Conservation (phyloP, 2,329 filamentous ascomycete species). For the Monilinia vaccinii-corymbosi region DNA sequence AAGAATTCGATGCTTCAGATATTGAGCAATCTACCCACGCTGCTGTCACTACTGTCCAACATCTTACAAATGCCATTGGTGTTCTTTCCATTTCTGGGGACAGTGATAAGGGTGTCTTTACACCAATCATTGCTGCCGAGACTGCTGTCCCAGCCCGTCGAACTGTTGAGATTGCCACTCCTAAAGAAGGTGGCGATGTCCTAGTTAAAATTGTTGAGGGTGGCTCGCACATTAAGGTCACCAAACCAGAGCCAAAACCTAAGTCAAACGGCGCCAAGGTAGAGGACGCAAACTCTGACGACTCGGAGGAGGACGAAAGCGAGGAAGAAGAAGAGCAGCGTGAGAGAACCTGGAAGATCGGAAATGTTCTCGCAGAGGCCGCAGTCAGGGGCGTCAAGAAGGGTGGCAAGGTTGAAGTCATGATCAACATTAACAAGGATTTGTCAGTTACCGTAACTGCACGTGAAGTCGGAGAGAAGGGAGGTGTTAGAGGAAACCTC, state of each 20-base stretch:
- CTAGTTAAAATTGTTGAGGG: slow-evolving; percentile 85
- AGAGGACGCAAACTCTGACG: slow-evolving; percentile 47
- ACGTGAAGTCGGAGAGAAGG: slow-evolving; percentile 61
- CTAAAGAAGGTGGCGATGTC: slow-evolving; percentile 77
- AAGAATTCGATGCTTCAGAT: slow-evolving; percentile 87
- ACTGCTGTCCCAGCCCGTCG: slow-evolving; percentile 85
- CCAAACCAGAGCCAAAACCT: slow-evolving; percentile 71
- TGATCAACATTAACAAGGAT: slow-evolving; percentile 77
- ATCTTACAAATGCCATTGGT: slow-evolving; percentile 81
- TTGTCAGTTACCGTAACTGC: slow-evolving; percentile 71
- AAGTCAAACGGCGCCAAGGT: slow-evolving; percentile 53
- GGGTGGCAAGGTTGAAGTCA: slow-evolving; percentile 84
- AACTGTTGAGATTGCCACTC: slow-evolving; percentile 66
- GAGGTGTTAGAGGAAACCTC: slow-evolving; percentile 28
- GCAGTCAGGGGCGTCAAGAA: slow-evolving; percentile 78
- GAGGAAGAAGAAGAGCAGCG: slow-evolving; percentile 81
- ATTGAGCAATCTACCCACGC: slow-evolving; percentile 95
- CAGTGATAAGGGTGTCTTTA: slow-evolving; percentile 59
- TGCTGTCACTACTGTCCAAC: slow-evolving; percentile 86
- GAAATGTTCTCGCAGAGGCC: slow-evolving; percentile 73
- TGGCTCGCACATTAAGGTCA: slow-evolving; percentile 83
- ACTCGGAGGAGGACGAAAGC: slow-evolving; percentile 45
- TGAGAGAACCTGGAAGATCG: slow-evolving; percentile 88
- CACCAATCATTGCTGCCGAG: slow-evolving; percentile 72
- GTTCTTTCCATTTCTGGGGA: slow-evolving; percentile 59